A percentile compares a stretch with the other conserved stretches of the same genome.
These are phyloP conservation scores for Parastagonospora avenae DNA, from an alignment of 2,329 filamentous ascomycete genomes.

Conservation along the genomic window DNA sequence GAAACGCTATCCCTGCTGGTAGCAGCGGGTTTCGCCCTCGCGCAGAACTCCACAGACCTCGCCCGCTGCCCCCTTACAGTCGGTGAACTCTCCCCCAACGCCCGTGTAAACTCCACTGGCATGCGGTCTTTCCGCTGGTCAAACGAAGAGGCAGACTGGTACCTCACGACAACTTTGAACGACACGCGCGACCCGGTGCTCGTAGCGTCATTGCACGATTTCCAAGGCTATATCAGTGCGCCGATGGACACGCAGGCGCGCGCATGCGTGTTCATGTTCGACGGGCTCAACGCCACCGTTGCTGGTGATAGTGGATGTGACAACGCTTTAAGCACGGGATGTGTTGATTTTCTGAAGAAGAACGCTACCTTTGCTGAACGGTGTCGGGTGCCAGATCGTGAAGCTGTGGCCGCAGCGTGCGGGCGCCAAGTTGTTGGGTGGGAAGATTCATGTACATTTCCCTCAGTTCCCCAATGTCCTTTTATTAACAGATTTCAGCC, in stretches of 20 bases:
- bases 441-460: no score
- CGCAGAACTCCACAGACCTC: not conserved
- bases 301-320: not conserved
- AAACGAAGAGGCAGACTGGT: not conserved
- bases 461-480: not conserved
- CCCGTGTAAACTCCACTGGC: conserved; percentile 1
- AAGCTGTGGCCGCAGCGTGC: not conserved
- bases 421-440: no score
- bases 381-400: not conserved
- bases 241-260: not conserved
- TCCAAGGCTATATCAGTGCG: conserved; percentile 1
- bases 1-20: no score
- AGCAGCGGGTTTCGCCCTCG: not conserved
- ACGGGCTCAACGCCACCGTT: not conserved
- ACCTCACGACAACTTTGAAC: conserved; percentile 1
- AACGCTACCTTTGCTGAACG: not conserved
- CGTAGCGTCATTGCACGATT: not conserved
- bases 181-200: not conserved
- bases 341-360: not conserved
- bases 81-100: not conserved
- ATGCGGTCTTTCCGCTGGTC: not conserved
- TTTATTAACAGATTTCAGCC: not conserved
- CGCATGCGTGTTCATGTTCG: not conserved
- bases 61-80: not conserved
- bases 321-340: not conserved